Evolutionary conservation across 2,329 filamentous ascomycete species (phyloP).

Genomic region (Hymenoscyphus fructigenus): DNA sequence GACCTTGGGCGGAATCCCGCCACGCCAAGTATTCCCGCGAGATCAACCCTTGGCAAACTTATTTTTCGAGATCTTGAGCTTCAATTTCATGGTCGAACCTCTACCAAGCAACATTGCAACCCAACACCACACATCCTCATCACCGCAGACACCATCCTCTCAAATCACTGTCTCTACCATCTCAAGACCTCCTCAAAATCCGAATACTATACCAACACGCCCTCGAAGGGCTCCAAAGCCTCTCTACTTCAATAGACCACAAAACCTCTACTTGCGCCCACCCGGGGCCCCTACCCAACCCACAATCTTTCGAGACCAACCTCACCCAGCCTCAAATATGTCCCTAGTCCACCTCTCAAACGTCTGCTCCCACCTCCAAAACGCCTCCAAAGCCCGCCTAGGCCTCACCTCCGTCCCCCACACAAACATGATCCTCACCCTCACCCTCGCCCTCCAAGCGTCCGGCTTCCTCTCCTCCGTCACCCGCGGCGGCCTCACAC

Average conservation of each 20-base stretch:
- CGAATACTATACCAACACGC: no score
- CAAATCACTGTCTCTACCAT: background rate
- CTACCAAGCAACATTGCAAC: background rate
- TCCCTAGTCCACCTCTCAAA: constrained; percentile 69
- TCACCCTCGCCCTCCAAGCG: constrained; percentile 65
- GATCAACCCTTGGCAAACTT: background rate
- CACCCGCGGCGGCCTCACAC: constrained; percentile 60
- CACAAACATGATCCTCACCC: constrained; percentile 62
- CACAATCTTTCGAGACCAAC: constrained; percentile 11
- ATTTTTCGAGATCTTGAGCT: constrained; percentile 6
- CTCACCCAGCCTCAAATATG: constrained; percentile 45
- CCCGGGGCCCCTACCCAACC: constrained; percentile 22
- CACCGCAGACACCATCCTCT: background rate
- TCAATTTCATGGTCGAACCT: background rate
- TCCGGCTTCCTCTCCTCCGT: constrained; percentile 69
- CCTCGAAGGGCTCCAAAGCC: background rate
- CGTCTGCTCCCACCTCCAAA: constrained; percentile 73
- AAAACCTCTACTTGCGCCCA: constrained; percentile 24
- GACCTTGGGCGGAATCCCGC: background rate
- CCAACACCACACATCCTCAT: background rate
- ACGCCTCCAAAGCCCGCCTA: constrained; percentile 68
- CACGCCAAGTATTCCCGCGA: background rate
- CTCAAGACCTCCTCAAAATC: background rate
- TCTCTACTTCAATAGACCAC: background rate
- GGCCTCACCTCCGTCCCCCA: constrained; percentile 68